Conservation (phyloP, 441 rosid genomes). For the Corymbia citriodora region DNA sequence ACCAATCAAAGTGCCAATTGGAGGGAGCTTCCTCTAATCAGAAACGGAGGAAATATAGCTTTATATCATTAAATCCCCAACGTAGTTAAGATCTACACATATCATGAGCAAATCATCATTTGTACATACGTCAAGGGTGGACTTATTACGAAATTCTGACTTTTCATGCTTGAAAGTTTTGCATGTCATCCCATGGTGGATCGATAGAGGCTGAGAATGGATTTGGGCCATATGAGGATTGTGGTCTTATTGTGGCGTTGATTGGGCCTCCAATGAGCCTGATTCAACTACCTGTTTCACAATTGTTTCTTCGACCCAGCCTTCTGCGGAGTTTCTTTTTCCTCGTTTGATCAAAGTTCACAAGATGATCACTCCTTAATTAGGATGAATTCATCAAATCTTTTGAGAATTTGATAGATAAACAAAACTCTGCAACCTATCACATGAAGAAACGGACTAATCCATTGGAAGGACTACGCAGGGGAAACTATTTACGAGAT, state of each 20-base stretch:
- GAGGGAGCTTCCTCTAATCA: no score
- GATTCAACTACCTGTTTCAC: neutral
- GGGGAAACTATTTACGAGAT: neutral
- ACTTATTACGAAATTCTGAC: neutral
- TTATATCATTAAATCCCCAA: no score
- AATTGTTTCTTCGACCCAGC: no score
- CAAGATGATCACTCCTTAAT: neutral
- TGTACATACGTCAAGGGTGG: neutral
- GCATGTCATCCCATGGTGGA: neutral
- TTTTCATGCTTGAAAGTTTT: neutral
- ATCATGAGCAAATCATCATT: no score
- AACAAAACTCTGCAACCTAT: neutral
- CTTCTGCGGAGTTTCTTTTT: no score
- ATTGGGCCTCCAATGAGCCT: constrained; percentile 51
- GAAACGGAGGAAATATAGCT: no score
- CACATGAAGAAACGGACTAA: neutral
- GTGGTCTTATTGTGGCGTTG: constrained; percentile 31
- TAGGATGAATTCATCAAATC: neutral
- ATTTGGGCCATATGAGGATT: neutral
- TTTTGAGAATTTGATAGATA: no score
- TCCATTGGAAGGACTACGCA: neutral
- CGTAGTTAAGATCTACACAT: no score
- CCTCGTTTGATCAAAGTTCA: neutral
- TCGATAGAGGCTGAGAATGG: neutral
- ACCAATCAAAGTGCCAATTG: no score